Conservation (phyloP, 1,139 yeast species). For the Hansenula sp. region DNA sequence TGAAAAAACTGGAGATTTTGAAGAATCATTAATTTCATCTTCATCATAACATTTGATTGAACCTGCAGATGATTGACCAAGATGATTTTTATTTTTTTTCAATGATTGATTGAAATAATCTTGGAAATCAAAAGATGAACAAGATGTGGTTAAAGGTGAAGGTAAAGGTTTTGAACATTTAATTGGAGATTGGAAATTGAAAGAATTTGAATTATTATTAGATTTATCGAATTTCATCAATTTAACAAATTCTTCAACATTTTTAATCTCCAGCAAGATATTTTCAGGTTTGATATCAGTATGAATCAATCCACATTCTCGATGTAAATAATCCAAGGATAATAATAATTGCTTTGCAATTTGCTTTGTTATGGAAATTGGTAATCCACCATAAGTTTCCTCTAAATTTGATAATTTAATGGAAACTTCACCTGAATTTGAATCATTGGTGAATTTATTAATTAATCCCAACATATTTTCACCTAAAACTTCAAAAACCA, state of each 20-base stretch:
- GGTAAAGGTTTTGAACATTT: slow-evolving; percentile 36
- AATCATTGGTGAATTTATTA: slow-evolving; percentile 46
- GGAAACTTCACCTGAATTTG: background rate
- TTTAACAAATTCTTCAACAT: slow-evolving; percentile 65
- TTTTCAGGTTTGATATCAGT: slow-evolving; percentile 91
- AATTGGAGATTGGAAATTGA: slow-evolving; percentile 12
- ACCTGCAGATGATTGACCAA: slow-evolving; percentile 1
- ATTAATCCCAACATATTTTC: slow-evolving; percentile 74
- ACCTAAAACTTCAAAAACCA: slow-evolving; percentile 89
- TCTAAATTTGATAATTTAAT: slow-evolving; percentile 8
- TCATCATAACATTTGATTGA: slow-evolving; percentile 3
- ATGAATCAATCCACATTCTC: slow-evolving; percentile 87
- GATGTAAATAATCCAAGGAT: slow-evolving; percentile 76
- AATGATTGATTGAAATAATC: slow-evolving; percentile 8
- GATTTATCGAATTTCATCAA: slow-evolving; percentile 10
- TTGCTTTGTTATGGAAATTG: slow-evolving; percentile 70
- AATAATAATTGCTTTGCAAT: slow-evolving; percentile 74
- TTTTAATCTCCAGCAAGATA: slow-evolving; percentile 75
- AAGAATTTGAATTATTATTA: slow-evolving; percentile 1
- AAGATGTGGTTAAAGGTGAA: slow-evolving; percentile 27
- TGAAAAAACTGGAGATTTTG: slow-evolving; percentile 9
- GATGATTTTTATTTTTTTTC: slow-evolving; percentile 4
- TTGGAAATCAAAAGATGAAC: slow-evolving; percentile 6
- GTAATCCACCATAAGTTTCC: slow-evolving; percentile 55
- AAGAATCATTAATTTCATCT: background rate